These are phyloP conservation scores for Plasmodium cynomolgi DNA, from an alignment of 169 alveolate species.

Conservation along the genomic window DNA sequence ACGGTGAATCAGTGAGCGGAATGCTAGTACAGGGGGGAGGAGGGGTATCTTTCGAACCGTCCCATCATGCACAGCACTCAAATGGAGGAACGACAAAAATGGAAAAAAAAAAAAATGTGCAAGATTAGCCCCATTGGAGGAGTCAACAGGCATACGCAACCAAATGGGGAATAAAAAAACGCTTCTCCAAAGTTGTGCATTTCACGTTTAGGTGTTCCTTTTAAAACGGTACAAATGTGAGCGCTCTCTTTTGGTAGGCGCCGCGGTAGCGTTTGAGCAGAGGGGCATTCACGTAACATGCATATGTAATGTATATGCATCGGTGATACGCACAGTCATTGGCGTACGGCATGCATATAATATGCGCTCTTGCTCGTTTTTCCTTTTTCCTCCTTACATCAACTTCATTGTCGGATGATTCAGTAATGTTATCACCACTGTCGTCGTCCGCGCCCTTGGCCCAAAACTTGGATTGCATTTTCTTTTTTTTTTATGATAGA, in stretches of 20 bases:
- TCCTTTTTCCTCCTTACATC: conserved; percentile 12
- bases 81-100: not conserved
- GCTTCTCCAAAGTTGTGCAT: not conserved
- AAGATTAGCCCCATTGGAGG: not conserved
- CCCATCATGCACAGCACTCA: not conserved
- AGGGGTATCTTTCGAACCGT: no score
- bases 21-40: not conserved
- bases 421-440: conserved; percentile 68
- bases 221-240: not conserved
- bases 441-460: conserved; percentile 85
- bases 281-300: not conserved
- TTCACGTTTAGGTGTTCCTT: not conserved
- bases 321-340: no score
- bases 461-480: conserved; percentile 91
- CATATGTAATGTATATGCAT: no score
- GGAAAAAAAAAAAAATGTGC: not conserved
- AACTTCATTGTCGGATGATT: conserved; percentile 71
- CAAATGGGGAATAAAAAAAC: not conserved
- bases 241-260: not conserved
- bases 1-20: not conserved
- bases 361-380: conserved; percentile 8
- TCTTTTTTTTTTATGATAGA: not conserved
- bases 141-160: not conserved
- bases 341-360: not conserved
- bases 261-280: not conserved